Conservation (phyloP, 768 basidiomycete species). For the Trametes villosa region DNA sequence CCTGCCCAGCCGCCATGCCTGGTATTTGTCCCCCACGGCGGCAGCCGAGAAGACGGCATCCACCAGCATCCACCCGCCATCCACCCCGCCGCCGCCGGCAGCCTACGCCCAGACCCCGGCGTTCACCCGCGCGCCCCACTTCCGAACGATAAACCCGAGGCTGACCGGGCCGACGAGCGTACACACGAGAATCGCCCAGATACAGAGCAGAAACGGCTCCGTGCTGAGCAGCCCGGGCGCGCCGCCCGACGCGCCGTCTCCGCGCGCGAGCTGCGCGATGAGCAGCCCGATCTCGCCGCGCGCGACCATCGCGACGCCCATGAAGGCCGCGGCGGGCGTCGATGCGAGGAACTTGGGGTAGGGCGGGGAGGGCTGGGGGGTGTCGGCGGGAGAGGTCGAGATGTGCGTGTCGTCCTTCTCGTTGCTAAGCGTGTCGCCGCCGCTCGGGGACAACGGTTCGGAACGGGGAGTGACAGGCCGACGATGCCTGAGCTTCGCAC, state of each 20-base stretch:
- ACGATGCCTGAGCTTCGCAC: not conserved
- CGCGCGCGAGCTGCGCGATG: conserved; percentile 50
- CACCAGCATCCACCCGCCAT: no score
- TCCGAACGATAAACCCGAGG: conserved; percentile 27
- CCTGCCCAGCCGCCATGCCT: no score
- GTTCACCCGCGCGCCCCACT: conserved; percentile 19
- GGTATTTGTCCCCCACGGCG: no score
- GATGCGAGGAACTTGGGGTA: not conserved
- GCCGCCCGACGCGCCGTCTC: not conserved
- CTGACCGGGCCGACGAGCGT: conserved; percentile 44
- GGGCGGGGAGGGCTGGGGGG: not conserved
- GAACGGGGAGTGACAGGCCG: no score
- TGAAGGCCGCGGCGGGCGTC: conserved; percentile 25
- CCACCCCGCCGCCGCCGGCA: not conserved
- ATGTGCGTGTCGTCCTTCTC: not conserved
- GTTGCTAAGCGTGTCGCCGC: no score
- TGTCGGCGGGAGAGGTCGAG: not conserved
- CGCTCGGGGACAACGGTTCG: no score
- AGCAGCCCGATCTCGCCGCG: conserved; percentile 73
- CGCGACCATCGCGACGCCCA: conserved; percentile 59
- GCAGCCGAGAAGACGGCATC: no score
- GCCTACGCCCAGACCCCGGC: conserved; percentile 23
- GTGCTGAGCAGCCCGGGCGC: conserved; percentile 35
- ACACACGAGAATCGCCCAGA: conserved; percentile 51
- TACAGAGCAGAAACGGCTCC: conserved; percentile 46